phyloP scores from a whole-genome alignment of 345 rosid species.

The Geranium brycei region DNA sequence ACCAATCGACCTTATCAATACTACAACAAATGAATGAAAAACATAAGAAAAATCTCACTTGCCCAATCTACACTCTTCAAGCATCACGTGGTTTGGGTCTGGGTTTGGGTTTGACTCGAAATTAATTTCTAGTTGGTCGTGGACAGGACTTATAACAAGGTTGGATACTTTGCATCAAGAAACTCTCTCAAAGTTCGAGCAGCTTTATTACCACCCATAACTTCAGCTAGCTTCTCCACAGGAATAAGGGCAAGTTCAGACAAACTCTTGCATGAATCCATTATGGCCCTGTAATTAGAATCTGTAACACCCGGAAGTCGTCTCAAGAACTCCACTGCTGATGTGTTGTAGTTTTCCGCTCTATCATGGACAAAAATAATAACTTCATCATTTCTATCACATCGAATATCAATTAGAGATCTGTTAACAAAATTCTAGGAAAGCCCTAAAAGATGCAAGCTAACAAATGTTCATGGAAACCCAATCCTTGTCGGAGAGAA shows the following conservation, averaged over 20 bases:
- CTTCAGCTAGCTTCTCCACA: conserved; percentile 43
- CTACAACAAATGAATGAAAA: no score
- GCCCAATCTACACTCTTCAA: no score
- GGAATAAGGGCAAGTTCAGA: conserved; percentile 72
- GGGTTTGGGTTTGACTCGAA: no score
- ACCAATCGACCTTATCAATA: no score
- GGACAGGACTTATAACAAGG: conserved; percentile 33
- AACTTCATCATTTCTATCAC: background rate
- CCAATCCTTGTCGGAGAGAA: background rate
- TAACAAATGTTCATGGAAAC: background rate
- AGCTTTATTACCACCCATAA: conserved; percentile 86
- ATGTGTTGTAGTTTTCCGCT: conserved; percentile 89
- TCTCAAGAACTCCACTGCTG: conserved; percentile 86
- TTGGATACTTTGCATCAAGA: conserved; percentile 89
- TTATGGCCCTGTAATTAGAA: conserved; percentile 66
- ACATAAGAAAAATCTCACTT: no score
- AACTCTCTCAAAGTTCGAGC: conserved; percentile 73
- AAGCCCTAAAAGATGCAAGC: no score
- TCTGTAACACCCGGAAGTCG: conserved; percentile 89
- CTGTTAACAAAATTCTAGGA: no score
- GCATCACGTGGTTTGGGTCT: no score
- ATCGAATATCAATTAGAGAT: background rate
- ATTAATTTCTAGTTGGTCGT: no score
- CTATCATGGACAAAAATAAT: conserved; percentile 22
- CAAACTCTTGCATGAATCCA: conserved; percentile 82